phyloP scores from a whole-genome alignment of 257 asterid genomes.

The Gentiana dahurica region DNA sequence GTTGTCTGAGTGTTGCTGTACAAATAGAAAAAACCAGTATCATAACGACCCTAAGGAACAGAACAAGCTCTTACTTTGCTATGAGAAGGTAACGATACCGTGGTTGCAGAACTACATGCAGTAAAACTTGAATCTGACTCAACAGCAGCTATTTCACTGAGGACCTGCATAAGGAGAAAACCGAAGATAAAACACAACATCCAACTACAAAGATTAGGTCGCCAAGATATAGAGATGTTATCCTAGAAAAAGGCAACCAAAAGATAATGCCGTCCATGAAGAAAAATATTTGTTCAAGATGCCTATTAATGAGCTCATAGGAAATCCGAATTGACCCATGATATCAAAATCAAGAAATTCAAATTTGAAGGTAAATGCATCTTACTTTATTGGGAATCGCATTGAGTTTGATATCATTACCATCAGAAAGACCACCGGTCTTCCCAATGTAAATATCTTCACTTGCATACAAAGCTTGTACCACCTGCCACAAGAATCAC shows the following conservation, averaged over 20 bases:
- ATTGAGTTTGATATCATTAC: slow-evolving; percentile 48
- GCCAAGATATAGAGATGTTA: too few relatives aligned
- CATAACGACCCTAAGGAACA: background rate
- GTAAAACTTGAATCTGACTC: slow-evolving; percentile 23
- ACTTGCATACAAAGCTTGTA: slow-evolving; percentile 42
- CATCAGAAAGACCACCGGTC: slow-evolving; percentile 34
- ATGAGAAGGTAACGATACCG: slow-evolving; percentile 16
- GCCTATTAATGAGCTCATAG: slow-evolving; percentile 1
- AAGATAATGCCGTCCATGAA: background rate
- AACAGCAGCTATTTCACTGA: slow-evolving; percentile 19
- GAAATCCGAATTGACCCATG: slow-evolving; percentile 1
- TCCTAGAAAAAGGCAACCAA: too few relatives aligned
- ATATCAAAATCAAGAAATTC: too few relatives aligned
- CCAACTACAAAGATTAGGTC: too few relatives aligned
- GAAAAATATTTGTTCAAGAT: slow-evolving; percentile 5
- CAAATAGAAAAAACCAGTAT: too few relatives aligned
- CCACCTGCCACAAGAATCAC: slow-evolving; percentile 59
- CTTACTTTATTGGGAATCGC: slow-evolving; percentile 43
- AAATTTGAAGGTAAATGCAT: background rate
- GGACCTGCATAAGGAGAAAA: slow-evolving; percentile 23
- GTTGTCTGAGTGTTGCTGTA: too few relatives aligned
- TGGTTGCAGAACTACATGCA: slow-evolving; percentile 20
- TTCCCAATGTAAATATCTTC: slow-evolving; percentile 39
- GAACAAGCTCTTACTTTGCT: slow-evolving; percentile 24
- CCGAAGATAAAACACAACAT: too few relatives aligned